A percentile compares a stretch with the other conserved stretches of the same genome.
These are phyloP conservation scores for Xylaria sp. DNA, from an alignment of 2,329 filamentous ascomycete genomes.

Conservation along the genomic window DNA sequence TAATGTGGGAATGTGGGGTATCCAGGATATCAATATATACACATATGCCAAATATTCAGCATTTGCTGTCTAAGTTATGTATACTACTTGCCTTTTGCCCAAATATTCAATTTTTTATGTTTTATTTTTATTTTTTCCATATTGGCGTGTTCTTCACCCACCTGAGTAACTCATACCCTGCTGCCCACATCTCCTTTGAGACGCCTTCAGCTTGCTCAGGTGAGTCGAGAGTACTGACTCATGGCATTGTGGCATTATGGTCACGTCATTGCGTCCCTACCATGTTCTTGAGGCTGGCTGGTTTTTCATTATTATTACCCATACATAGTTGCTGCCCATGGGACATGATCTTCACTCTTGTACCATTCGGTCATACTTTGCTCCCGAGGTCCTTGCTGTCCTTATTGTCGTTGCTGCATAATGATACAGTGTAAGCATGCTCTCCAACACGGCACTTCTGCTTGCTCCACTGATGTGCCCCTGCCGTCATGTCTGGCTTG, in stretches of 20 bases:
- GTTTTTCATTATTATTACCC: too few species aligned
- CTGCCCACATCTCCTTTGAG: neutral
- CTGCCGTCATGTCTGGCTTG: constrained; percentile 14
- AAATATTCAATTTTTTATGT: neutral
- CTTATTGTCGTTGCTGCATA: constrained; percentile 1
- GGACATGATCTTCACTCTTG: neutral
- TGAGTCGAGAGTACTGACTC: neutral
- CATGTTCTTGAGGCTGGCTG: constrained; percentile 3
- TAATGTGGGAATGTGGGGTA: constrained; percentile 18
- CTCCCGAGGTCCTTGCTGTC: constrained; percentile 9
- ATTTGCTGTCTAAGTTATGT: neutral
- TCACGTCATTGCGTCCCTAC: neutral
- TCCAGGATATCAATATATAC: constrained; percentile 5
- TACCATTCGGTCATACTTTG: constrained; percentile 13
- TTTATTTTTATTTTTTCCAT: too few species aligned
- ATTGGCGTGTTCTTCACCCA: constrained; percentile 5
- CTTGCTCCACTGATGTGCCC: constrained; percentile 28
- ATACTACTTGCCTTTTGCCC: neutral
- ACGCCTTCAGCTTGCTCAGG: neutral
- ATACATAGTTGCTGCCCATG: too few species aligned
- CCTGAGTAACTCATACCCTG: neutral
- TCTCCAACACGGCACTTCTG: constrained; percentile 39
- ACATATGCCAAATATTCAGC: neutral
- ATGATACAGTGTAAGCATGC: constrained; percentile 11
- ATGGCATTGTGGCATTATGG: neutral